phyloP scores from a whole-genome alignment of 192 early-diverging fungal genomes.

The Entomortierella chlamydospora region DNA sequence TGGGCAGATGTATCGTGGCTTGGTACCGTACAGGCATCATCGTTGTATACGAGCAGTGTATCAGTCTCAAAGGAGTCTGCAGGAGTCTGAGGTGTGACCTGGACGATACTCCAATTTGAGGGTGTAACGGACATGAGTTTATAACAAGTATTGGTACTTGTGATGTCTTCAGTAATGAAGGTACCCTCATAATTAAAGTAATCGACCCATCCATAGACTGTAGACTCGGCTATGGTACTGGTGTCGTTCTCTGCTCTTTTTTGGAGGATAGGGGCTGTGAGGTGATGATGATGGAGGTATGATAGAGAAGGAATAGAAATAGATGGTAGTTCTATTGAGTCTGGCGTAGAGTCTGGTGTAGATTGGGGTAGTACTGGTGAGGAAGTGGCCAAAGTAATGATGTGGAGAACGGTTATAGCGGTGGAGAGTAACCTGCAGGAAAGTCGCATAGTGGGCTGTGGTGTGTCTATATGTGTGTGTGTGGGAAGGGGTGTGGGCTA shows the following conservation, averaged over 20 bases:
- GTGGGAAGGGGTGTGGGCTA: not conserved
- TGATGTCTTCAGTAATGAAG: slow-evolving; percentile 6
- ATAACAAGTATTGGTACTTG: slow-evolving; percentile 4
- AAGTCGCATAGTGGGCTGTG: too few relatives aligned
- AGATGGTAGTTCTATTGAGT: too few relatives aligned
- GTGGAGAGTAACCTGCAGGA: not conserved
- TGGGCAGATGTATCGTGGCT: slow-evolving; percentile 2
- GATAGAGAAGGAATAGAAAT: too few relatives aligned
- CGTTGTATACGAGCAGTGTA: not conserved
- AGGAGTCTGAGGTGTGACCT: not conserved
- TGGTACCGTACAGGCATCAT: not conserved
- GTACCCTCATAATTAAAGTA: not conserved
- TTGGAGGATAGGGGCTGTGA: not conserved
- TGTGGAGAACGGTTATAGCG: not conserved
- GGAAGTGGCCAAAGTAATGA: too few relatives aligned
- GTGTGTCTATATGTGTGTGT: too few relatives aligned
- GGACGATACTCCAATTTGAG: slow-evolving; percentile 25
- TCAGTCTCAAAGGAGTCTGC: not conserved
- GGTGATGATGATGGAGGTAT: not conserved
- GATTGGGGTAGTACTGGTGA: too few relatives aligned
- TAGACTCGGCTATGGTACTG: not conserved
- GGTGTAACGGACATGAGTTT: not conserved
- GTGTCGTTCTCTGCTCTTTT: too few relatives aligned
- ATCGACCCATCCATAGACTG: slow-evolving; percentile 21
- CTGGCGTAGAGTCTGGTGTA: too few relatives aligned